Base-by-base conservation (phyloP, 352 stramenopile species). In the Pythium aquatile region DNA sequence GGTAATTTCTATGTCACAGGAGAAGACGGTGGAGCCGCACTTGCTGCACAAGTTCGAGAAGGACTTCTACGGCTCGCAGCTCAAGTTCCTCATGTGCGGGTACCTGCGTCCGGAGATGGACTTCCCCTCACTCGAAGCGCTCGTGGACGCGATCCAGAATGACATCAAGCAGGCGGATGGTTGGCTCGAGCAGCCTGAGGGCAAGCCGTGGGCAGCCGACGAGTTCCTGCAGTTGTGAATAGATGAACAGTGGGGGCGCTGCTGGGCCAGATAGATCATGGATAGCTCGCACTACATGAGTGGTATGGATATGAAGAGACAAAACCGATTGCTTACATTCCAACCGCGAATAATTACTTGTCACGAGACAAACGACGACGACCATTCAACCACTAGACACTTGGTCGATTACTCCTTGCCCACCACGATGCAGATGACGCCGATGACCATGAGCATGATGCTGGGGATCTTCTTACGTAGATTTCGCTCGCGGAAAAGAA, bases 21-120 rank as follows among this genome's bases (percentile, higher is more conserved):
- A 98, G 73, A 98, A 98, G 72, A 98, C 98, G 56, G 93, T 98
- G 16, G 96, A 99, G 72, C 96, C 95, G 20, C 94, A 98, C 69
- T 81, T 99, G 70, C 86, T 98, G 70, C 81, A 96, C 63, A 87
- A 95, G 58, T 98, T 98, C 57, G 85, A 93, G 7, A 69, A 90
- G 17, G 95, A 99, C 65, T 99, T 99, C 60, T 99, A 99, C 78
- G 90, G 84, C 58, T 77, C 94, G 69, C 85, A 82, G 48, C 91
- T 99, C 80, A 91, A 96, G 74, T 87, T 98, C 54, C 72, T 98
- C 60, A 85, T 99, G 47, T 78, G 76, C 55, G 96, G 90, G 42
- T 98, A 97, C 75, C 73, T 98, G 42, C 88, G 96, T n/a, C 87
- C 91, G 9, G 96, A 99, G 77, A 76, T 84, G 78, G 97, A 98